phyloP scores from a whole-genome alignment of 1,284 basidiomycete species.

The Pseudozyma hubeiensis region DNA sequence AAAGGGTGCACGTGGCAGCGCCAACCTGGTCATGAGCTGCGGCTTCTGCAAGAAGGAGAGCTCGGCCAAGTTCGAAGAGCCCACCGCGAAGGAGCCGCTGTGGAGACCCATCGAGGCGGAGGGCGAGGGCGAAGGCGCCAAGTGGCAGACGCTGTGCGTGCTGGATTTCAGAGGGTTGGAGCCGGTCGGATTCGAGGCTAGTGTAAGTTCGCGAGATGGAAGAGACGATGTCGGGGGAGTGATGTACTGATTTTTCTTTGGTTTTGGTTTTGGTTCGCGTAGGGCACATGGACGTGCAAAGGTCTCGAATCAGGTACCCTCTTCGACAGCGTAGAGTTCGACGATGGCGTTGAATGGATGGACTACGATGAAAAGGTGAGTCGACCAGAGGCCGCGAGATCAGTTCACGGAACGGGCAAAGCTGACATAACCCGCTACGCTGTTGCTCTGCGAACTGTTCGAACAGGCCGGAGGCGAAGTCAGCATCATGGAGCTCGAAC shows the following conservation, averaged over 20 bases:
- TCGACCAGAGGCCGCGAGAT: neutral
- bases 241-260: neutral
- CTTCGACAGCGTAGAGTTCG: constrained; percentile 62
- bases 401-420: no score
- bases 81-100: constrained; percentile 56
- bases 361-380: constrained; percentile 67
- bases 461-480: constrained; percentile 55
- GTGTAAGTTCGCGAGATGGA: constrained; percentile 11
- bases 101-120: constrained; percentile 40
- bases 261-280: neutral
- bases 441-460: no score
- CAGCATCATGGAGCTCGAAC: constrained; percentile 60
- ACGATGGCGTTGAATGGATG: constrained; percentile 66
- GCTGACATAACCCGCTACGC: no score
- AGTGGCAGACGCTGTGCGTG: constrained; percentile 59
- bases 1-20: constrained; percentile 53
- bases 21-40: constrained; percentile 64
- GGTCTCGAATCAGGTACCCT: constrained; percentile 50
- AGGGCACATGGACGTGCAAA: constrained; percentile 58
- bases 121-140: constrained; percentile 17
- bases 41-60: constrained; percentile 59
- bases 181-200: constrained; percentile 48
- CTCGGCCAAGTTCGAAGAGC: constrained; percentile 59
- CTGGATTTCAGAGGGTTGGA: constrained; percentile 66
- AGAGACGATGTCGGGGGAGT: neutral